These are phyloP conservation scores for Ustilago curta DNA, from an alignment of 1,284 basidiomycete genomes.

Conservation along the genomic window DNA sequence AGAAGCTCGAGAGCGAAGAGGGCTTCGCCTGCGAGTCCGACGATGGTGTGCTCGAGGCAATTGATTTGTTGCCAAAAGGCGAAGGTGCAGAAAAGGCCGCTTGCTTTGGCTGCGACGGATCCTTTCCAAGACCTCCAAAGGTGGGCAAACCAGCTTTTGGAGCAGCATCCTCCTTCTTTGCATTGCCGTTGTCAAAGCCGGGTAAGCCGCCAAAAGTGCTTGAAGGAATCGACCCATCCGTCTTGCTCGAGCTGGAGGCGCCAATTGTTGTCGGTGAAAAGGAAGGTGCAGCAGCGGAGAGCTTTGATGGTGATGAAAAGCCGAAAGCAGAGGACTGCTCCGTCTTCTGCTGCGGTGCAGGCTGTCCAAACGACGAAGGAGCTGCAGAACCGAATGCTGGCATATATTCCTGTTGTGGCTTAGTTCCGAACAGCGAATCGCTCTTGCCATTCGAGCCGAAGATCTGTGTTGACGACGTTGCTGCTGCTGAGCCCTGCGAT, in stretches of 20 bases:
- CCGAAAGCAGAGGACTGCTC: conserved; percentile 15
- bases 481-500: neutral
- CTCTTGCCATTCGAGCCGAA: conserved; percentile 1
- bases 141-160: conserved; percentile 2
- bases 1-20: conserved; percentile 25
- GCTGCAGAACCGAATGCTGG: neutral
- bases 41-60: neutral
- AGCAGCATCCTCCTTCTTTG: neutral
- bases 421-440: conserved; percentile 9
- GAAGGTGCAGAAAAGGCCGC: neutral
- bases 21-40: conserved; percentile 9
- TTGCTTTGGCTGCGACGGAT: neutral
- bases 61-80: conserved; percentile 13
- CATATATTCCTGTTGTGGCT: neutral
- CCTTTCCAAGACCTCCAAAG: conserved; percentile 18
- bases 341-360: conserved; percentile 8
- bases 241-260: neutral
- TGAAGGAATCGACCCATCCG: neutral
- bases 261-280: conserved; percentile 22
- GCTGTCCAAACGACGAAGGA: conserved; percentile 20
- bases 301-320: conserved; percentile 13
- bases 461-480: neutral
- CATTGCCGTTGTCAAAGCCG: neutral
- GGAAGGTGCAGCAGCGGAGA: conserved; percentile 27
- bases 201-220: conserved; percentile 15